These are phyloP conservation scores for Alternaria arborescens DNA, from an alignment of 2,329 filamentous ascomycete genomes.

Conservation along the genomic window DNA sequence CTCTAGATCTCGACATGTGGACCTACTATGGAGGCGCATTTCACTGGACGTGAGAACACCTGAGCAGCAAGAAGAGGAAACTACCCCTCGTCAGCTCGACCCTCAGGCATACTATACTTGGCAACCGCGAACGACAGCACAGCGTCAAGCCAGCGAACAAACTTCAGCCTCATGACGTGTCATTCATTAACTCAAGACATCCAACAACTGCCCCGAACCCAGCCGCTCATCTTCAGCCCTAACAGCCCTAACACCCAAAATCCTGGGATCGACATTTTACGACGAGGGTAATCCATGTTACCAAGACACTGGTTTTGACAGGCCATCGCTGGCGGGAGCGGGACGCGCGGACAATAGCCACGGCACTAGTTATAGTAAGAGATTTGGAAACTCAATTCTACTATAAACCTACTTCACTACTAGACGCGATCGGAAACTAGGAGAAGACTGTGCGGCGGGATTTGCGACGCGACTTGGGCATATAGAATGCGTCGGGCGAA, in stretches of 20 bases:
- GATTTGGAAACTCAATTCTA: not conserved
- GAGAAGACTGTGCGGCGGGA: not conserved
- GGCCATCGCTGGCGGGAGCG: slow-evolving; percentile 3
- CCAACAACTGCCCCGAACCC: not conserved
- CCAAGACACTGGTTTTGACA: slow-evolving; percentile 1
- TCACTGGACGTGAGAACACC: not conserved
- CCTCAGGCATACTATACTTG: not conserved
- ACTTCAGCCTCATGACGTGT: slow-evolving; percentile 1
- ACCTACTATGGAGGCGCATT: not conserved
- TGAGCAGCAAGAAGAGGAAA: not conserved
- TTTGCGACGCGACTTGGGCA: not conserved
- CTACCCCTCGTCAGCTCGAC: too few relatives aligned
- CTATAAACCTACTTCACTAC: not conserved
- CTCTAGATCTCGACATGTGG: not conserved
- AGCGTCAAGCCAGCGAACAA: not conserved
- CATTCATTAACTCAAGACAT: not conserved
- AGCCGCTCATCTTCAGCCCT: slow-evolving; percentile 1
- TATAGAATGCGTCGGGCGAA: not conserved
- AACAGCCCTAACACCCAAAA: not conserved
- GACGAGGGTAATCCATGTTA: not conserved
- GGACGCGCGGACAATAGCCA: slow-evolving; percentile 1
- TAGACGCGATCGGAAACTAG: not conserved
- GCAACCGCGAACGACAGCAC: not conserved
- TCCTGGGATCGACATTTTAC: not conserved
- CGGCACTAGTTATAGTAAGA: not conserved